A percentile compares a stretch with the other conserved stretches of the same genome.
Evolutionary conservation across 2,329 filamentous ascomycete species (phyloP).

Genomic region (Claviceps fusiformis): DNA sequence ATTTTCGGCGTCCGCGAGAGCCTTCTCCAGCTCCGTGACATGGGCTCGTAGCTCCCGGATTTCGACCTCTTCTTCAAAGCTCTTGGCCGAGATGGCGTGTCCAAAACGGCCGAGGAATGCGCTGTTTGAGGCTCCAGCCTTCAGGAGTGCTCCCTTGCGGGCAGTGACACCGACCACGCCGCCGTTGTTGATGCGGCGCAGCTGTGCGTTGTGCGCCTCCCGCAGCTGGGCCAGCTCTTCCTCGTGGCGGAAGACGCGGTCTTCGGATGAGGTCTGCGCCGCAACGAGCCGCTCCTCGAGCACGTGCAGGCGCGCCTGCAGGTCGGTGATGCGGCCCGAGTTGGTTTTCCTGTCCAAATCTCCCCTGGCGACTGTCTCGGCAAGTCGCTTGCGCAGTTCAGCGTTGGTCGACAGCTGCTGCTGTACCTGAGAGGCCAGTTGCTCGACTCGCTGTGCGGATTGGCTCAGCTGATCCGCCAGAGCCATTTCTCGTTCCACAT

Average conservation of each 20-base stretch:
- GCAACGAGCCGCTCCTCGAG: conserved; percentile 75
- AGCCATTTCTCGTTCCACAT: conserved; percentile 45
- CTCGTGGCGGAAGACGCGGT: conserved; percentile 69
- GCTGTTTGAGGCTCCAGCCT: conserved; percentile 16
- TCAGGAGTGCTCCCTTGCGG: conserved; percentile 21
- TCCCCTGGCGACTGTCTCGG: conserved; percentile 67
- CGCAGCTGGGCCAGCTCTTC: conserved; percentile 66
- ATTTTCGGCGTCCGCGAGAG: conserved; percentile 42
- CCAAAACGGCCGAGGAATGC: conserved; percentile 22
- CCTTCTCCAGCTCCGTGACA: conserved; percentile 74
- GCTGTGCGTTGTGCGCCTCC: conserved; percentile 62
- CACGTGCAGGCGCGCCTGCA: conserved; percentile 66
- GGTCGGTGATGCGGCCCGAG: conserved; percentile 65
- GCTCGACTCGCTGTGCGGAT: conserved; percentile 65
- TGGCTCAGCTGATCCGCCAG: conserved; percentile 57
- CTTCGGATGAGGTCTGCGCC: conserved; percentile 78
- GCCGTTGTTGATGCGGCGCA: conserved; percentile 55
- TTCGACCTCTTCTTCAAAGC: conserved; percentile 58
- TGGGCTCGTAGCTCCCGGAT: conserved; percentile 63
- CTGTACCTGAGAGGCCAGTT: conserved; percentile 65
- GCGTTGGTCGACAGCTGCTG: conserved; percentile 69
- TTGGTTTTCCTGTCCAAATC: conserved; percentile 73
- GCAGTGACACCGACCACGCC: conserved; percentile 16
- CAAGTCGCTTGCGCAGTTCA: conserved; percentile 60
- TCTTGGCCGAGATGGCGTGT: conserved; percentile 46